Evolutionary conservation across 768 basidiomycete species (phyloP).

Genomic region (Hericium coralloides): DNA sequence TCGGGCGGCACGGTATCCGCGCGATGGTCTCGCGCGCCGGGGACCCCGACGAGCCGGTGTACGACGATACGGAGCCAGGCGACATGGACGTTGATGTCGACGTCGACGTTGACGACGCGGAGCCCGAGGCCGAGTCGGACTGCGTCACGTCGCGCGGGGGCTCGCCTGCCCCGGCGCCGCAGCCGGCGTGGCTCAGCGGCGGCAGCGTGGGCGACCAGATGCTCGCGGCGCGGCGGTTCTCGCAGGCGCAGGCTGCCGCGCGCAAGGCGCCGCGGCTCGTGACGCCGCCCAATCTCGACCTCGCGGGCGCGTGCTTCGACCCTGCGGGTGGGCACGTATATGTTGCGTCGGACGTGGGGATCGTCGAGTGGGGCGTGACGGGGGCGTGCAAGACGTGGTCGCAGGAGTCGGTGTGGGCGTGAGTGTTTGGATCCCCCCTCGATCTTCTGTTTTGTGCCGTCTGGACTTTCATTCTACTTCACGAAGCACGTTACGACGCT

Average conservation of each 20-base stretch:
- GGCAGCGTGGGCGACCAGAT: neutral
- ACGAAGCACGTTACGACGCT: too few relatives aligned
- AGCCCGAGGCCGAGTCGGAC: constrained; percentile 41
- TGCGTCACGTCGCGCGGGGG: constrained; percentile 42
- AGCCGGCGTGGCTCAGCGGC: constrained; percentile 18
- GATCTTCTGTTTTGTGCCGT: neutral
- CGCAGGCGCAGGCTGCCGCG: constrained; percentile 1
- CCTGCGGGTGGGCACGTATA: constrained; percentile 60
- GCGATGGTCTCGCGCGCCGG: constrained; percentile 16
- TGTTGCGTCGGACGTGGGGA: constrained; percentile 51
- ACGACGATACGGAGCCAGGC: constrained; percentile 23
- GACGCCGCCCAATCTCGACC: constrained; percentile 33
- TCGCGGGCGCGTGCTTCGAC: constrained; percentile 71
- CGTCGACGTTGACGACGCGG: constrained; percentile 39
- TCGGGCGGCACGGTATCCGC: constrained; percentile 40
- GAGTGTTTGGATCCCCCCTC: constrained; percentile 1
- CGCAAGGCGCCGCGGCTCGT: neutral
- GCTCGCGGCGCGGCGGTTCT: constrained; percentile 3
- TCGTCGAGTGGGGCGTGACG: constrained; percentile 72
- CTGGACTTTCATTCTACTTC: too few relatives aligned
- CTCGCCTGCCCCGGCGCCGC: constrained; percentile 41
- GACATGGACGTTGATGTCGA: constrained; percentile 25
- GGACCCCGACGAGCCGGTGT: neutral
- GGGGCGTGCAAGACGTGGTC: constrained; percentile 73
- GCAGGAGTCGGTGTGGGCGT: constrained; percentile 40